These are phyloP conservation scores for Prunus armeniaca DNA, from an alignment of 306 rosid species.

Conservation along the genomic window DNA sequence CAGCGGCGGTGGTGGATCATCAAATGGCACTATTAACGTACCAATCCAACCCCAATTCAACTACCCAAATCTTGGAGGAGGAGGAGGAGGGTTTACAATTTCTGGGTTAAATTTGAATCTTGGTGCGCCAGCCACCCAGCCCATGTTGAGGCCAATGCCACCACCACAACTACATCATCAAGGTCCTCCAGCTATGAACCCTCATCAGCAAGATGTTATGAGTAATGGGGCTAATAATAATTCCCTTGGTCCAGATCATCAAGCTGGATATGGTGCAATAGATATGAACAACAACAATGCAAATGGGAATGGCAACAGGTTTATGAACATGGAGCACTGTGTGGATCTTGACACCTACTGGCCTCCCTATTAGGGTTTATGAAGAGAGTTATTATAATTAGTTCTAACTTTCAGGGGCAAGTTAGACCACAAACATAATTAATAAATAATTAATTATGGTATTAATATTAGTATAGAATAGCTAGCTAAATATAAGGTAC, in stretches of 20 bases:
- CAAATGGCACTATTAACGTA: conserved; percentile 26
- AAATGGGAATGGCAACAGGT: conserved; percentile 41
- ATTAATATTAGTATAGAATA: background rate
- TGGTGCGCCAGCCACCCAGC: conserved; percentile 41
- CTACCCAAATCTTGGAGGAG: conserved; percentile 43
- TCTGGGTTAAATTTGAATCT: conserved; percentile 73
- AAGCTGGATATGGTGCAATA: conserved; percentile 38
- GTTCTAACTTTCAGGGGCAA: background rate
- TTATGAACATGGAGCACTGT: conserved; percentile 65
- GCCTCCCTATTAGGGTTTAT: conserved; percentile 47
- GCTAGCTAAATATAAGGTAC: background rate
- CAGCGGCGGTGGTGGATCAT: conserved; percentile 25
- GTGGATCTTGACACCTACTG: conserved; percentile 80
- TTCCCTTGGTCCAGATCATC: conserved; percentile 19
- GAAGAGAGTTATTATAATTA: background rate
- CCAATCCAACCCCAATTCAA: conserved; percentile 41
- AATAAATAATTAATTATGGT: background rate
- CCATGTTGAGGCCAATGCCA: conserved; percentile 32
- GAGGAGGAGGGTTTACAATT: conserved; percentile 54
- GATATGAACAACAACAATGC: conserved; percentile 42
- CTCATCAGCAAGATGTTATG: conserved; percentile 22
- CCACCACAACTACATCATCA: conserved; percentile 16
- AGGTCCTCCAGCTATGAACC: conserved; percentile 13
- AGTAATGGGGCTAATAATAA: no score
- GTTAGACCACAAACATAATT: background rate